Base-by-base conservation (phyloP, 352 stramenopile species). In the Globisporangium heterothallicum region DNA sequence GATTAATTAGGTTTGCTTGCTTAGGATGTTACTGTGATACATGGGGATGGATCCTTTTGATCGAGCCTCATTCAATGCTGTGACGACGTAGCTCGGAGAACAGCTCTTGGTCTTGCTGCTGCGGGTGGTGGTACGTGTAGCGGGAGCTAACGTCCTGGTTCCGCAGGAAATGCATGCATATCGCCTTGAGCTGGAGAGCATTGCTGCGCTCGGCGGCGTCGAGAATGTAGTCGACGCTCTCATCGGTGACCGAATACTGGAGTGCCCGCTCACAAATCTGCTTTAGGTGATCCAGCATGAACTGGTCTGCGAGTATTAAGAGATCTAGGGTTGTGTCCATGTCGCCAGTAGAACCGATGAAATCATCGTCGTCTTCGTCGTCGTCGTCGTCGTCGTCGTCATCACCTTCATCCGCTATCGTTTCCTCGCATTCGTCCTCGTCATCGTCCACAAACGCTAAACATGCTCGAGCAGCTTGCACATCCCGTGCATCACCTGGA, bases 281-380 rank as follows among this genome's bases (percentile, higher is more conserved):
- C 59, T 98, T 98, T 14, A 98, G 66, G 65, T 98, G 86, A 62
- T 98, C 94, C 21, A 98, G 72, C 75, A 98, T 98, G 71, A 97
- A 98, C 68, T 97, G 86, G 64, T 98, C 94, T 5, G 92, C 86
- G 14, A 97, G 72, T 40, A 97, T 83, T 9, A 98, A 66, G 10
- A 98, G 71, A 36, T 97, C 86, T 49, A 97, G 63, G 19, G 86
- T 66, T 29, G 76, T 64, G 42, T 88, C 75, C 25, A 97, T 52
- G 53, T 84, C 65, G 53, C 68, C 71, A 47, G 70, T 62, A 9
- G 71, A 53, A 6, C 47, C 56, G 4, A 61, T 35, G 16, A 57
- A 41, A 12, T 50, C 35, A 7, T 22, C 42, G 26, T 54, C 30
- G n/a, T 50, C 43, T 21, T 60, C 42, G 24, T 58, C 41, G 29